These are phyloP conservation scores for Ceratocystis ficicola DNA, from an alignment of 2,329 filamentous ascomycete species.

Conservation along the genomic window DNA sequence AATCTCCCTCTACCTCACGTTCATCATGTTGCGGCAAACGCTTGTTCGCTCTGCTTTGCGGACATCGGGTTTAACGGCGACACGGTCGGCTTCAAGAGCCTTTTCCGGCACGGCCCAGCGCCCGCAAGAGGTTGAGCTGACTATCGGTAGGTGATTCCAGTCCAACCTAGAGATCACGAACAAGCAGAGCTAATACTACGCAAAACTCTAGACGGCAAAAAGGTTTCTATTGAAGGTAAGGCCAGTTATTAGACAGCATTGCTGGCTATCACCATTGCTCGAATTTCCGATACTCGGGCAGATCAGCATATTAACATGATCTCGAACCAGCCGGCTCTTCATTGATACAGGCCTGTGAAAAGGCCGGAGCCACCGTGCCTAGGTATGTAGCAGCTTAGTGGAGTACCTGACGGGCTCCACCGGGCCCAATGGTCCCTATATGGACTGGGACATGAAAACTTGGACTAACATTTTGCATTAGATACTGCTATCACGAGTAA, in stretches of 20 bases:
- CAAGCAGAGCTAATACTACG: slow-evolving; percentile 24
- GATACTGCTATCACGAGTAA: slow-evolving; percentile 98
- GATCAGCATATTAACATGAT: slow-evolving; percentile 21
- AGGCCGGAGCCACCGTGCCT: slow-evolving; percentile 81
- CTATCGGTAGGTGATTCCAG: slow-evolving; percentile 53
- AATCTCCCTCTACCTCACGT: neutral
- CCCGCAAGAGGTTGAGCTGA: slow-evolving; percentile 89
- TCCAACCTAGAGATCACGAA: slow-evolving; percentile 26
- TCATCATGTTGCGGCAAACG: slow-evolving; percentile 55
- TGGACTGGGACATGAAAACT: neutral
- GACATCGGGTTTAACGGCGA: slow-evolving; percentile 42
- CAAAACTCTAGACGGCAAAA: slow-evolving; percentile 67
- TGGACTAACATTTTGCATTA: slow-evolving; percentile 28
- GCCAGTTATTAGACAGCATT: slow-evolving; percentile 1
- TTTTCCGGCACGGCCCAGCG: slow-evolving; percentile 72
- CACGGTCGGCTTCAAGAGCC: slow-evolving; percentile 50
- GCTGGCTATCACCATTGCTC: neutral
- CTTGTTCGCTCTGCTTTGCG: slow-evolving; percentile 57
- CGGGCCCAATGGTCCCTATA: slow-evolving; percentile 9
- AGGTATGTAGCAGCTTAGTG: slow-evolving; percentile 43
- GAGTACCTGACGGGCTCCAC: too few species aligned
- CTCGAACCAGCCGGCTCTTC: slow-evolving; percentile 67
- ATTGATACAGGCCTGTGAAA: slow-evolving; percentile 97
- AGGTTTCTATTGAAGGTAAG: slow-evolving; percentile 92
- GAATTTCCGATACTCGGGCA: neutral